Evolutionary conservation across 1,284 basidiomycete species (phyloP).

Genomic region (Abortiporus biennis): DNA sequence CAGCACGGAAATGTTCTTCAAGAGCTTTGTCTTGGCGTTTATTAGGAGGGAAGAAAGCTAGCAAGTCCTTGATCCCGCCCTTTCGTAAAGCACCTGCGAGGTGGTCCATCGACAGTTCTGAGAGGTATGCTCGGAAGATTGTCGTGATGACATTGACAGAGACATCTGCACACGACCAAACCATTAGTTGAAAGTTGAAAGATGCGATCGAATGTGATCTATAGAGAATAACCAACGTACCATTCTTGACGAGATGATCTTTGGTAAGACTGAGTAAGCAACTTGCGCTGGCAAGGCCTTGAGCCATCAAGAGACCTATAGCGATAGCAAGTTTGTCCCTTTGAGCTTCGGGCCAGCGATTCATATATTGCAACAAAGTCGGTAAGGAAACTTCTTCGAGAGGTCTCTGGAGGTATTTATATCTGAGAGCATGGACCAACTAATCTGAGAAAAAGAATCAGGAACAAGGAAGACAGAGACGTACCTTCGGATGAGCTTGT

Average conservation of each 20-base stretch:
- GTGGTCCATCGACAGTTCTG: slow-evolving; percentile 82
- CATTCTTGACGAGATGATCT: slow-evolving; percentile 93
- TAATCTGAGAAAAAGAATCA: slow-evolving; percentile 6
- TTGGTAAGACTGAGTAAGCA: slow-evolving; percentile 83
- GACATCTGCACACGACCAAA: slow-evolving; percentile 46
- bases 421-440: slow-evolving; percentile 40
- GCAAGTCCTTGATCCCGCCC: slow-evolving; percentile 81
- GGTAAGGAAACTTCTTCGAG: slow-evolving; percentile 85
- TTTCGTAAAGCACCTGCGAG: slow-evolving; percentile 73
- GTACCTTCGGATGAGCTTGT: slow-evolving; percentile 91
- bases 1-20: slow-evolving; percentile 83
- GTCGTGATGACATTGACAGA: slow-evolving; percentile 73
- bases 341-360: slow-evolving; percentile 73
- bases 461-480: slow-evolving; percentile 10
- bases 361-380: slow-evolving; percentile 83
- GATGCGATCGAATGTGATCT: not conserved
- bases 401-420: slow-evolving; percentile 97
- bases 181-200: slow-evolving; percentile 5
- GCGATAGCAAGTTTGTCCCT: slow-evolving; percentile 82
- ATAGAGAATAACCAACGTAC: slow-evolving; percentile 30
- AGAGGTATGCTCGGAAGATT: slow-evolving; percentile 78
- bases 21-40: slow-evolving; percentile 71
- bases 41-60: slow-evolving; percentile 82
- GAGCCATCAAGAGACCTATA: slow-evolving; percentile 76
- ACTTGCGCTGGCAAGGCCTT: slow-evolving; percentile 71